Evolutionary conservation across 2,329 filamentous ascomycete species (phyloP), one percentile per base, ranked within the genome.

Genomic region (Hypoxylon sp.): DNA sequence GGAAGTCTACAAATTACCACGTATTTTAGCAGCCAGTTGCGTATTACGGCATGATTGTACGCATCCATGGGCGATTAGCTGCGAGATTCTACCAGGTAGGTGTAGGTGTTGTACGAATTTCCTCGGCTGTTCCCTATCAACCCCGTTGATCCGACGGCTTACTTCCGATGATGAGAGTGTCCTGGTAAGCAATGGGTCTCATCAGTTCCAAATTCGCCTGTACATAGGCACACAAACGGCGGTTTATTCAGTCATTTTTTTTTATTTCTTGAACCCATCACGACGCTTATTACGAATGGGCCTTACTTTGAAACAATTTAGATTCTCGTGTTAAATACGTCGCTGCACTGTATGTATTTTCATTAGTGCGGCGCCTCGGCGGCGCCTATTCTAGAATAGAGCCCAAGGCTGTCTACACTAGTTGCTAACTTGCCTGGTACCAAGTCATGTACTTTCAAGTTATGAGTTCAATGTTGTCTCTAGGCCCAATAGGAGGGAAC

Each of bases 351-450:
- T n/a, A 37, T 16, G 32, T n/a, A 37, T 29, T 27, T 46, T 16
- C 30, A 43, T 62, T 62, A 57, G 56, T 45, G 53, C 46, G 32
- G 63, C 63, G 27, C 14, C 37, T 46, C 54, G 63, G 63, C 41
- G 61, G 32, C 54, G 41, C 34, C 16, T 32, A 46, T 63, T 57
- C 25, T 53, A 39, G 55, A 59, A 48, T 45, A 58, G 37, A 47
- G 11, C 3, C 25, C 25, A 27, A 59, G 46, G 27, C 16, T 29
- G n/a, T 19, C 19, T 34, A 11, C n/a, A n/a, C 9, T 29, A 56
- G 19, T 39, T 43, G n/a, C 55, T 61, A 59, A 43, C 63, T 37
- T 54, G n/a, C n/a, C n/a, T n/a, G n/a, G n/a, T n/a, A 30, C 54
- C 63, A 43, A n/a, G 53, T 50, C 46, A 53, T 34, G 46, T 64